Evolutionary conservation across 1,284 basidiomycete genomes (phyloP), one percentile per base, ranked within the genome.

Genomic region (Quambalaria eucalypti): DNA sequence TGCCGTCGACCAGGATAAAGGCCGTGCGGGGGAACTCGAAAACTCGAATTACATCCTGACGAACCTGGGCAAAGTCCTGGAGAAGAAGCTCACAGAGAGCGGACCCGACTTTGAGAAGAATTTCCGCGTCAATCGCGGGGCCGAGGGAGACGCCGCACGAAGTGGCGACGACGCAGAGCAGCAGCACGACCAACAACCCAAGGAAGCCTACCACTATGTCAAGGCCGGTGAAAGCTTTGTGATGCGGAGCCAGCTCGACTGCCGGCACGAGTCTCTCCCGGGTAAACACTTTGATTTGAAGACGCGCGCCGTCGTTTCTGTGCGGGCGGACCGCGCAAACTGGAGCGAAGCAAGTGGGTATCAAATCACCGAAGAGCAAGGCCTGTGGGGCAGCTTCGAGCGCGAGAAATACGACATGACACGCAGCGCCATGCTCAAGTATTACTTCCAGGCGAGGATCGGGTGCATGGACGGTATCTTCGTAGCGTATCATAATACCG

Each of bases 401-500:
- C 56, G 75, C 12, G 74, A 76, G 51, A 71, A 73, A 44, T 70
- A 64, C 54, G 93, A 98, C 69, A 82, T 98, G 56, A 85, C 92
- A 56, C 84, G 93, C 4, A 86, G 89, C 2, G 91, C 90, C 0
- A 93, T 97, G 78, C 81, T 98, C 55, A 97, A 97, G 79, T 98
- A 93, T 77, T 87, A 83, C 65, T 88, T 97, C 79, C 93, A 98
- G 81, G 92, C 83, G 0, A 85, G 93, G 4, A 97, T 98, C 61
- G 93, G 93, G 2, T 84, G 87, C 70, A 98, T 98, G 93, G 92
- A 97, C 70, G 93, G 93, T 14, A 87, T 95, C 26, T 84, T 98
- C 66, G 84, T 96, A 28, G 88, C 91, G 8, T 96, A 95, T 74
- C 93, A 98, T 76, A 96, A 93, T 63, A 95, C 90, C 0, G 82